Conservation (phyloP, 345 rosid genomes). For the Aquilaria sinensis region DNA sequence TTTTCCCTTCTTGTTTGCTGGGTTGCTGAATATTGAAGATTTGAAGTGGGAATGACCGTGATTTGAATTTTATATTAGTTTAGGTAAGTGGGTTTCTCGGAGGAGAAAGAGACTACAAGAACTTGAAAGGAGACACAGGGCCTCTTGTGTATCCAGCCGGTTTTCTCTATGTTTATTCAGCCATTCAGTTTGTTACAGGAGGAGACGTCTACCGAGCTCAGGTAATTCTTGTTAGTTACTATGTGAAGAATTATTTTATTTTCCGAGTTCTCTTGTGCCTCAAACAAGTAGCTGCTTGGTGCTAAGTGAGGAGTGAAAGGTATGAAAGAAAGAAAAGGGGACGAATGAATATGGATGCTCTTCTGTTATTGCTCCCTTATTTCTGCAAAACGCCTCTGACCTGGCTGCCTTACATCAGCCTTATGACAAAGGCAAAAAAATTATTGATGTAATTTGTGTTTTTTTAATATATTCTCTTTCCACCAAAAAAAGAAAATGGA, state of each 20-base stretch:
- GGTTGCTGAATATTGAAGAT: not conserved
- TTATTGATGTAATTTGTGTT: too few species aligned
- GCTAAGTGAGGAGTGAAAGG: not conserved
- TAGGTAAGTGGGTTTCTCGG: slow-evolving; percentile 86
- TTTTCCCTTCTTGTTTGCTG: not conserved
- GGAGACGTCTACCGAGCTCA: slow-evolving; percentile 73
- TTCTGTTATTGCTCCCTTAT: not conserved
- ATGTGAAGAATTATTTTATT: not conserved
- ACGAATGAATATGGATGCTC: not conserved
- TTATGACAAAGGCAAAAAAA: too few species aligned
- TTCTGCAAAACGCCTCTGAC: not conserved
- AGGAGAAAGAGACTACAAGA: slow-evolving; percentile 85
- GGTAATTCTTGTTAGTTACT: slow-evolving; percentile 28
- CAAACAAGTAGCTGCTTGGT: not conserved
- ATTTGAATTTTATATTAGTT: slow-evolving; percentile 6
- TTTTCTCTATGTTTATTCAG: slow-evolving; percentile 86
- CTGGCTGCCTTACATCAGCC: too few species aligned
- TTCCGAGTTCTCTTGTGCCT: not conserved
- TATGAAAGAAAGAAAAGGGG: not conserved
- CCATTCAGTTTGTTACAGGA: slow-evolving; percentile 59
- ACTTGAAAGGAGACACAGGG: slow-evolving; percentile 92
- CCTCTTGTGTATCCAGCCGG: slow-evolving; percentile 97
- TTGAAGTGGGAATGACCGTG: slow-evolving; percentile 7
- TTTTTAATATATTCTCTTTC: too few species aligned
- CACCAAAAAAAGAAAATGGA: not conserved